phyloP scores from a whole-genome alignment of 1,139 yeast species.

The Kazachstania sp. region DNA sequence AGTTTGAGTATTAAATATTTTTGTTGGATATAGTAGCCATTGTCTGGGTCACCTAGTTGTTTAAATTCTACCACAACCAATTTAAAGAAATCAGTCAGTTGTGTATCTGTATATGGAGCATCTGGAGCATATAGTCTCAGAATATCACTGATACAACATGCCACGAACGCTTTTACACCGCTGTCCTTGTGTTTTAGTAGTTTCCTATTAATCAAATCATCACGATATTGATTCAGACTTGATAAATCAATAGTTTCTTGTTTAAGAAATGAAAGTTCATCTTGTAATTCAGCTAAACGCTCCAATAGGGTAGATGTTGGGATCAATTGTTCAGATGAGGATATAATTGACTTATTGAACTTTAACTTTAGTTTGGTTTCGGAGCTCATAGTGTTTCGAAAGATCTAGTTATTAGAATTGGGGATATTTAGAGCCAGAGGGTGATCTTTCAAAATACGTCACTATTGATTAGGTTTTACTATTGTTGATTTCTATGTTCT shows the following conservation, averaged over 20 bases:
- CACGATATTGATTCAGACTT: conserved; percentile 40
- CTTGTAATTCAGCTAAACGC: conserved; percentile 41
- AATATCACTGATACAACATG: conserved; percentile 72
- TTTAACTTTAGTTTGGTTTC: conserved; percentile 21
- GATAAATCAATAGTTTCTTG: conserved; percentile 49
- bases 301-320: conserved; percentile 49
- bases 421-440: no score
- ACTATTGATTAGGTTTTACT: no score
- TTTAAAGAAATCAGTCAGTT: conserved; percentile 54
- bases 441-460: no score
- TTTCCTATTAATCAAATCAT: conserved; percentile 50
- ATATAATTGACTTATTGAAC: conserved; percentile 43
- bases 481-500: neutral
- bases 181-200: conserved; percentile 51
- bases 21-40: conserved; percentile 59
- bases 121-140: conserved; percentile 79
- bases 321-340: conserved; percentile 48
- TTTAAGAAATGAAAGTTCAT: conserved; percentile 52
- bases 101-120: conserved; percentile 70
- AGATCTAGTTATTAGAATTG: no score
- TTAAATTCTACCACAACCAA: conserved; percentile 57
- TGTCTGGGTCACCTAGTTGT: conserved; percentile 48
- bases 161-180: conserved; percentile 64
- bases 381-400: neutral
- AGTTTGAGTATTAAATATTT: conserved; percentile 58